Base-by-base conservation (phyloP, 306 rosid species). In the Purshia tridentata region DNA sequence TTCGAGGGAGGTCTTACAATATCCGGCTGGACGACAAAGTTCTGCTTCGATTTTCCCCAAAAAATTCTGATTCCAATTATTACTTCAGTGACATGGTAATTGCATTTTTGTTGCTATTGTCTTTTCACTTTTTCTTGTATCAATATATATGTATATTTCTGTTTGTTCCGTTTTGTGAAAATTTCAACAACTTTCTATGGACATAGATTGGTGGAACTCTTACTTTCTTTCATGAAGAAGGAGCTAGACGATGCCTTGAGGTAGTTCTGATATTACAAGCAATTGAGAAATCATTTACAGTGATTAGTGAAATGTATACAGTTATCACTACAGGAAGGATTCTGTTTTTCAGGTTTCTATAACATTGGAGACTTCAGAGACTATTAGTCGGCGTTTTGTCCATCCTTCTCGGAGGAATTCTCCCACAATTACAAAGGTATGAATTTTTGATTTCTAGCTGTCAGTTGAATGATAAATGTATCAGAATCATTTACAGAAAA, bases 221-320 rank as follows among this genome's bases (percentile, higher is more conserved):
- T 71, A 88, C 93, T 44, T 91, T 92, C 87, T 95, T 95, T 74
- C 99, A 87, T 65, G 93, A 86, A 82, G 90, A 81, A 82, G 92
- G 93, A 80, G 81, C 91, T 59, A 86, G 97, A 84, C 91, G 93
- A 80, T 95, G 98, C 88, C 99, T 95, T 61, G 99, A 95, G 99
- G 99, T 95, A 86, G 81, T 56, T 73, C 37, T 70, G 46, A 76
- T 76, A 69, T 72, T 61, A 67, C 68, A 39, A 68, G 64, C 52
- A 49, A 9, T 72, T 71, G 63, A 81, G 70, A 47, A 55, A 50
- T 71, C 77, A 44, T 72, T 40, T 70, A n/a, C 51, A 62, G 29
- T 69, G 23, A 19, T 50, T 60, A 22, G 46, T 57, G 18, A 40
- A 57, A 66, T 58, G 16, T 72, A 69, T 68, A 11, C 29, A 29